Percentiles rank a stretch among this genome's conserved stretches.
Conservation (phyloP, 179 eudicot genomes). For the Corrigiola litoralis region DNA sequence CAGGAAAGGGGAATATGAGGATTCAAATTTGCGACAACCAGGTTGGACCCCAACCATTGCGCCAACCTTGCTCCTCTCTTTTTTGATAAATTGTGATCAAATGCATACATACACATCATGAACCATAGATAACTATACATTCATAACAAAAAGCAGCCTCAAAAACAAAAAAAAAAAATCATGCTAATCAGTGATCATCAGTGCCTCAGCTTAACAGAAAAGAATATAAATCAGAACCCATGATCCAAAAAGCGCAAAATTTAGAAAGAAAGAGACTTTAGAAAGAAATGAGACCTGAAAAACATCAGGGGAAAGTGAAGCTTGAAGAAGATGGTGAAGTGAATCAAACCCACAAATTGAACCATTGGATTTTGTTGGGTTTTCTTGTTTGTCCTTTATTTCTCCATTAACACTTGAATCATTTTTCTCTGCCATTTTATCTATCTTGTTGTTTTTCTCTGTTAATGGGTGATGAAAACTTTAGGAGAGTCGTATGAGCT, state of each 20-base stretch:
- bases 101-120: too few species aligned
- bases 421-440: constrained; percentile 24
- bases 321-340: constrained; percentile 59
- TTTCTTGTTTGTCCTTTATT: constrained; percentile 7
- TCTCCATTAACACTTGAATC: constrained; percentile 24
- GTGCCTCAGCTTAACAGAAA: too few species aligned
- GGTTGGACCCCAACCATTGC: too few species aligned
- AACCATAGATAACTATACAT: too few species aligned
- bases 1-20: too few species aligned
- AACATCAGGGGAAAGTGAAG: constrained; percentile 48
- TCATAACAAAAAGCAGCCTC: too few species aligned
- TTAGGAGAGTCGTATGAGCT: too few species aligned
- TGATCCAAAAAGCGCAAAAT: neutral
- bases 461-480: neutral
- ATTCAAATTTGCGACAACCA: too few species aligned
- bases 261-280: neutral
- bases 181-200: too few species aligned
- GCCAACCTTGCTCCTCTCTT: too few species aligned
- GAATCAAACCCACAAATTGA: constrained; percentile 77
- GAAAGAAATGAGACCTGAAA: constrained; percentile 38
- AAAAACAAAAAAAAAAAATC: too few species aligned
- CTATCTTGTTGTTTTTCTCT: neutral
- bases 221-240: neutral
- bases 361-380: constrained; percentile 29
- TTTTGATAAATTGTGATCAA: too few species aligned